Evolutionary conservation across 495 filamentous ascomycete genomes (phyloP).

Genomic region (Penicillium soppii): DNA sequence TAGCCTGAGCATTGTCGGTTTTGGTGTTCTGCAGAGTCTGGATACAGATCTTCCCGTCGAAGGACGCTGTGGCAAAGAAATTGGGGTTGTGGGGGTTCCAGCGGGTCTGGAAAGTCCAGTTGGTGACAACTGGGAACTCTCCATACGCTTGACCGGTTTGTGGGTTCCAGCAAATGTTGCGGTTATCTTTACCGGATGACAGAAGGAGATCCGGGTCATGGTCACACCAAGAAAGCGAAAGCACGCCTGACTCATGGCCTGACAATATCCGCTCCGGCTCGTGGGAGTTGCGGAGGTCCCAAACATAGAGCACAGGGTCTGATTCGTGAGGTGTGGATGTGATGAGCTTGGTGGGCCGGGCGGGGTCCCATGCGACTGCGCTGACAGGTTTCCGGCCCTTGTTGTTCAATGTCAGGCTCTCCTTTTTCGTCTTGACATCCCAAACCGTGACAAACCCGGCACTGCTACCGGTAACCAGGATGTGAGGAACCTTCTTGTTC

Average conservation of each 20-base stretch:
- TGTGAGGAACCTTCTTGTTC: constrained; percentile 98
- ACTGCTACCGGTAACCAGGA: constrained; percentile 89
- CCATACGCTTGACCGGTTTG: constrained; percentile 82
- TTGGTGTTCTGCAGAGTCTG: constrained; percentile 90
- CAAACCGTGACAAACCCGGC: constrained; percentile 97
- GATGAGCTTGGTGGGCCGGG: constrained; percentile 86
- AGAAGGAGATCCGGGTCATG: constrained; percentile 89
- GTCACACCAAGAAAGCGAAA: constrained; percentile 93
- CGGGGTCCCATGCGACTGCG: constrained; percentile 95
- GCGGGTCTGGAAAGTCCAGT: constrained; percentile 95
- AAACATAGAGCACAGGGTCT: constrained; percentile 83
- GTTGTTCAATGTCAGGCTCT: constrained; percentile 93
- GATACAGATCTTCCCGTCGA: constrained; percentile 90
- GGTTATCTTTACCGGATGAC: constrained; percentile 95
- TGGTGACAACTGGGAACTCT: constrained; percentile 94
- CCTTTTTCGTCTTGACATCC: constrained; percentile 97
- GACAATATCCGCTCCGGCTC: constrained; percentile 83
- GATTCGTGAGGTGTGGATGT: constrained; percentile 92
- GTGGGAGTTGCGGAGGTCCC: constrained; percentile 95
- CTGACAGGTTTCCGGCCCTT: constrained; percentile 88
- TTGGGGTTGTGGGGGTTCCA: constrained; percentile 94
- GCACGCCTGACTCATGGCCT: constrained; percentile 87
- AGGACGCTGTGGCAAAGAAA: constrained; percentile 90
- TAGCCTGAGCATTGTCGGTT: constrained; percentile 46
- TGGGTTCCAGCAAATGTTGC: constrained; percentile 94